These are phyloP conservation scores for Coemansia sp. DNA, from an alignment of 192 early-diverging fungal species.

Conservation along the genomic window DNA sequence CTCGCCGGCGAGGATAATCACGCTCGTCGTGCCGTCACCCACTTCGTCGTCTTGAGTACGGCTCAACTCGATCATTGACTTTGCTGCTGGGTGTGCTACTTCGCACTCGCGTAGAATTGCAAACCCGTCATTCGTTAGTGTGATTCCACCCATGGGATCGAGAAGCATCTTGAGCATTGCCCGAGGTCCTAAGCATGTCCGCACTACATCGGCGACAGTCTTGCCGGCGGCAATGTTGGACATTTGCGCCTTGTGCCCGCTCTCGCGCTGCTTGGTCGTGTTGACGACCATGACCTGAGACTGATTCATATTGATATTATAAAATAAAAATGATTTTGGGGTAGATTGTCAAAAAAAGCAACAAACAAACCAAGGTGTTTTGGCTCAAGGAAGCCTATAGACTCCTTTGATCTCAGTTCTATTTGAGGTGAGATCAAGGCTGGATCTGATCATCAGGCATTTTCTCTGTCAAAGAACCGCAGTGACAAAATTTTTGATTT, in stretches of 20 bases:
- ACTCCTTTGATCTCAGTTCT: background rate
- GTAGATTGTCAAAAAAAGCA: background rate
- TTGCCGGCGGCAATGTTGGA: constrained; percentile 99
- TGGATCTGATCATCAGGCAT: background rate
- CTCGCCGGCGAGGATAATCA: constrained; percentile 99
- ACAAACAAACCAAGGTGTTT: background rate
- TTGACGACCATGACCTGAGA: constrained; percentile 88
- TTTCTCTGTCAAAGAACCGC: constrained; percentile 1
- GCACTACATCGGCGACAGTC: constrained; percentile 97
- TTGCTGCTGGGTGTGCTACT: constrained; percentile 99
- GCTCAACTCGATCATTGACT: constrained; percentile 98
- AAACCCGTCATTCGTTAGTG: constrained; percentile 98
- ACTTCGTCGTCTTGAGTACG: constrained; percentile 99
- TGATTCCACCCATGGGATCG: constrained; percentile 99
- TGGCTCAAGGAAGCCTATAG: background rate
- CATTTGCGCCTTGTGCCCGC: constrained; percentile 93
- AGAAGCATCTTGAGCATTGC: constrained; percentile 99
- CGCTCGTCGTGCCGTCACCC: constrained; percentile 97
- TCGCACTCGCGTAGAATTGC: constrained; percentile 98
- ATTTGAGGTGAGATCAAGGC: background rate
- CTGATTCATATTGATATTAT: constrained; percentile 58
- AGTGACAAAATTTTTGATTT: background rate
- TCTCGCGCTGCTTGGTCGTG: constrained; percentile 90
- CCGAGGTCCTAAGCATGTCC: constrained; percentile 96
- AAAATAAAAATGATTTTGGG: background rate